These are phyloP conservation scores for Huntiella abstrusa DNA, from an alignment of 2,329 filamentous ascomycete genomes.

Conservation along the genomic window DNA sequence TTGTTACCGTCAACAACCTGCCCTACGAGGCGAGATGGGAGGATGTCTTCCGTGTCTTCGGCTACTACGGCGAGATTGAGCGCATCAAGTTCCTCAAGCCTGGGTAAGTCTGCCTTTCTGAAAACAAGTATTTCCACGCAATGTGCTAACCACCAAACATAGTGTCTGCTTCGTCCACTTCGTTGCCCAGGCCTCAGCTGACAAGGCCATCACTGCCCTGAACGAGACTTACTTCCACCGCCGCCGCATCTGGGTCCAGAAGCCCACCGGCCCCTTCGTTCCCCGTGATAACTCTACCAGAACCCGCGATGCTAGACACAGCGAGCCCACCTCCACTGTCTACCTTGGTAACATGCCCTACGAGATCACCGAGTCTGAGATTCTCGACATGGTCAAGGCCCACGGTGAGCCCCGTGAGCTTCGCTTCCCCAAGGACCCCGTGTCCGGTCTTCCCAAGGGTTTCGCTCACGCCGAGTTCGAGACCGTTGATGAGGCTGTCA, in stretches of 20 bases:
- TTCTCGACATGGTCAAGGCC: conserved; percentile 57
- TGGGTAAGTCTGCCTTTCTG: conserved; percentile 6
- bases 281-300: conserved; percentile 1
- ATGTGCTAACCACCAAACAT: background rate
- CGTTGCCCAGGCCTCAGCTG: conserved; percentile 2
- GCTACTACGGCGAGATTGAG: conserved; percentile 11
- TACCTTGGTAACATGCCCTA: conserved; percentile 78
- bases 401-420: conserved; percentile 55
- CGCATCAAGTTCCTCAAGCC: conserved; percentile 8
- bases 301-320: background rate
- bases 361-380: conserved; percentile 65
- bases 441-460: conserved; percentile 62
- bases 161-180: conserved; percentile 10
- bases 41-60: conserved; percentile 10
- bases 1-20: conserved; percentile 4
- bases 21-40: conserved; percentile 10
- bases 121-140: too few species aligned
- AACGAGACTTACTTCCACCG: conserved; percentile 10
- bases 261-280: background rate
- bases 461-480: conserved; percentile 73
- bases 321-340: conserved; percentile 27
- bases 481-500: conserved; percentile 43
- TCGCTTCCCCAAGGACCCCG: conserved; percentile 64
- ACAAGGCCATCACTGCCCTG: conserved; percentile 5
- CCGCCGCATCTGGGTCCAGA: conserved; percentile 9